Conservation (phyloP, 805 yeast species). For the Spathaspora sp. region DNA sequence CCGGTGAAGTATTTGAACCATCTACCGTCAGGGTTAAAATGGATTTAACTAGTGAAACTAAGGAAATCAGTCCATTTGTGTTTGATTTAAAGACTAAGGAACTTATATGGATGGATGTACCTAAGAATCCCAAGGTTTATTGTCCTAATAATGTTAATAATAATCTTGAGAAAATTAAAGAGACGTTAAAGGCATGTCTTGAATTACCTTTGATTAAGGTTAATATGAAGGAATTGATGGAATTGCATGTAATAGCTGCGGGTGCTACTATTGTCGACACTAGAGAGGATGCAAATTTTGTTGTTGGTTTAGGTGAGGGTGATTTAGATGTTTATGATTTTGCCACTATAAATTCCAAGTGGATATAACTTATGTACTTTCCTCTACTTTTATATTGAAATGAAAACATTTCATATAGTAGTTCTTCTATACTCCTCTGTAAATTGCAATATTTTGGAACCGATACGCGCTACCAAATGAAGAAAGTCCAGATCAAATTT, state of each 20-base stretch:
- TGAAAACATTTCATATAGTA: no score
- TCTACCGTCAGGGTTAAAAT: constrained; percentile 7
- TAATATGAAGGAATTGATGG: constrained; percentile 4
- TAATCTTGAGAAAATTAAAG: neutral
- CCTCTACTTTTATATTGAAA: no score
- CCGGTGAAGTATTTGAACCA: constrained; percentile 9
- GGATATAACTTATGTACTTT: constrained; percentile 5
- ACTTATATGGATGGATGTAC: constrained; percentile 7
- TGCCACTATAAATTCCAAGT: constrained; percentile 8
- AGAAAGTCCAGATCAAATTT: no score
- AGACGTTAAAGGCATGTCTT: constrained; percentile 1
- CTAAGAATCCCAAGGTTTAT: no score
- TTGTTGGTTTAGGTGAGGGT: constrained; percentile 9
- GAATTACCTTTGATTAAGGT: constrained; percentile 4
- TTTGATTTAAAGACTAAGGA: constrained; percentile 6
- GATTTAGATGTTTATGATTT: constrained; percentile 9
- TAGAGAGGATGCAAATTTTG: constrained; percentile 7
- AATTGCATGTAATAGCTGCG: constrained; percentile 5
- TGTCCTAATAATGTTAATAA: constrained; percentile 1
- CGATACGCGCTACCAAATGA: no score
- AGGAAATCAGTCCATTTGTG: constrained; percentile 1
- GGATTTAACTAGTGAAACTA: constrained; percentile 4
- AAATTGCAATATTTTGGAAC: no score
- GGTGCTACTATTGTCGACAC: constrained; percentile 1
- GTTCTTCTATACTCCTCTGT: no score